Conservation (phyloP, 441 rosid genomes). For the Corymbia citriodora region DNA sequence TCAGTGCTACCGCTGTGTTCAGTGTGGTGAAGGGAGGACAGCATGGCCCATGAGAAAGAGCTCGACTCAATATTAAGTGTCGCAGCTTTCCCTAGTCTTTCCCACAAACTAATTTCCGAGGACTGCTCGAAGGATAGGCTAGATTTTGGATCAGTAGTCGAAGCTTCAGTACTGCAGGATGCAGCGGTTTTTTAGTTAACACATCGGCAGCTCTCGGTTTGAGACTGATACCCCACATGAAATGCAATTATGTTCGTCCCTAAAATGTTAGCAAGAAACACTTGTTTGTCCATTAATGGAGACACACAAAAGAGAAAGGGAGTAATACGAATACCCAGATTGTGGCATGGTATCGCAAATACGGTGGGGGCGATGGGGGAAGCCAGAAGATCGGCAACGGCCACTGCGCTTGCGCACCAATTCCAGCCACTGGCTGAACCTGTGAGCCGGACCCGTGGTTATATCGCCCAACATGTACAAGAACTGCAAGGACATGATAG, state of each 20-base stretch:
- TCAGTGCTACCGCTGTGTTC: conserved; percentile 88
- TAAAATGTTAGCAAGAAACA: not conserved
- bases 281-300: not conserved
- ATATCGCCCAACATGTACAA: conserved; percentile 99
- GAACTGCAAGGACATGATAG: conserved; percentile 40
- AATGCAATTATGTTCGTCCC: not conserved
- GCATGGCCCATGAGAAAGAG: conserved; percentile 81
- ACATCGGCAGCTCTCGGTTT: conserved; percentile 1
- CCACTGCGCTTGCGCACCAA: conserved; percentile 95
- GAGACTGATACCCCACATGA: not conserved
- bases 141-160: conserved; percentile 35
- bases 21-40: conserved; percentile 94
- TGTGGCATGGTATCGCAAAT: conserved; percentile 35
- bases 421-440: conserved; percentile 97
- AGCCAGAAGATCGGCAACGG: conserved; percentile 72
- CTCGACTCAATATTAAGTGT: conserved; percentile 60
- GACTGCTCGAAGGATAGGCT: conserved; percentile 41
- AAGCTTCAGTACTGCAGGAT: not conserved
- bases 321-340: not conserved
- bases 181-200: not conserved
- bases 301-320: not conserved
- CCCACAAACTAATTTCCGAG: conserved; percentile 80
- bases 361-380: conserved; percentile 69
- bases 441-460: conserved; percentile 76
- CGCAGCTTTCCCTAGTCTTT: conserved; percentile 85